phyloP scores from a whole-genome alignment of 2,329 filamentous ascomycete genomes.

The Thielaviopsis euricoi region DNA sequence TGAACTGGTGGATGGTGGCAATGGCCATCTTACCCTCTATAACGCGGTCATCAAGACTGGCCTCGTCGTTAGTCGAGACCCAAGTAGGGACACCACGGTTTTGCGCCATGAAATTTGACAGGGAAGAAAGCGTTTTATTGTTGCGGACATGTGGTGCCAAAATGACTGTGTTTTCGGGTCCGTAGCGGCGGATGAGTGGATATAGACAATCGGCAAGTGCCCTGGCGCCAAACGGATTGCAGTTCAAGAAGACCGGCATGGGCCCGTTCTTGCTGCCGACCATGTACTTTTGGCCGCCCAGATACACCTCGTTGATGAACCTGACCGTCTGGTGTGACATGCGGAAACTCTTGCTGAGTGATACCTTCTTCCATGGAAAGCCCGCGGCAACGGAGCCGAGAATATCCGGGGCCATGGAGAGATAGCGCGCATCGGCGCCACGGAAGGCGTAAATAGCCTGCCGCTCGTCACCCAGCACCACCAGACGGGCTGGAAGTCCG shows the following conservation, averaged over 20 bases:
- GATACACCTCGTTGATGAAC: constrained; percentile 18
- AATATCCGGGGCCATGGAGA: constrained; percentile 15
- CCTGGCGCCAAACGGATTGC: constrained; percentile 3
- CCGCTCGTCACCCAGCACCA: constrained; percentile 19
- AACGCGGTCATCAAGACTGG: constrained; percentile 15
- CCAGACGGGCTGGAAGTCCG: constrained; percentile 14
- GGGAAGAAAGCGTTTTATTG: neutral
- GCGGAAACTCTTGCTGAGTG: constrained; percentile 17
- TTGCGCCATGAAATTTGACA: constrained; percentile 4
- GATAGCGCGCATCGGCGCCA: constrained; percentile 17
- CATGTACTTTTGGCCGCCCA: constrained; percentile 17
- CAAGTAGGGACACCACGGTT: constrained; percentile 14
- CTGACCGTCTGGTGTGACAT: constrained; percentile 14
- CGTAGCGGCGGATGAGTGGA: constrained; percentile 15
- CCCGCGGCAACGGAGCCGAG: constrained; percentile 9
- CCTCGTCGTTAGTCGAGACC: constrained; percentile 15
- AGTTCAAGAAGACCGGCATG: constrained; percentile 16
- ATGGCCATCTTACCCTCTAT: constrained; percentile 17
- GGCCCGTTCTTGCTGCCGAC: constrained; percentile 17
- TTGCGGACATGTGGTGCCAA: constrained; percentile 1
- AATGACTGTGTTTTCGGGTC: constrained; percentile 10
- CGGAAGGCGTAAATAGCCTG: constrained; percentile 18
- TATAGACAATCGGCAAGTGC: constrained; percentile 13
- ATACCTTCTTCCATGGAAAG: neutral
- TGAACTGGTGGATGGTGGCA: constrained; percentile 20